These are phyloP conservation scores for Davidsoniella virescens DNA, from an alignment of 2,329 filamentous ascomycete genomes.

Conservation along the genomic window DNA sequence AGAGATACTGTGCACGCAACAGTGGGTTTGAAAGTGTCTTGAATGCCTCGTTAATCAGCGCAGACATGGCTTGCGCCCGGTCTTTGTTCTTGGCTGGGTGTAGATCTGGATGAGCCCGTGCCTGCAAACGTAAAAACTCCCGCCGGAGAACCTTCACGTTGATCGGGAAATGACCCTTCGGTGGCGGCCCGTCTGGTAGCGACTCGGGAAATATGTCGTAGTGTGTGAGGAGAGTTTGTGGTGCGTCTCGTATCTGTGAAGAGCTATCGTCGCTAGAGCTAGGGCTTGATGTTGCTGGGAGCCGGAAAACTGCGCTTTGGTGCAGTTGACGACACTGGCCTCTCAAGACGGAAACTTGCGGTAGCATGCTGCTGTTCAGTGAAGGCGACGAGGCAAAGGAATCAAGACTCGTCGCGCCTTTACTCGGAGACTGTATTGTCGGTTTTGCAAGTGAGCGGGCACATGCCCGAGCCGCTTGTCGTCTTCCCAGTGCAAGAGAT, in stretches of 20 bases:
- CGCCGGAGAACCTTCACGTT: conserved; percentile 52
- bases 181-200: conserved; percentile 62
- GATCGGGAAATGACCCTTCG: conserved; percentile 57
- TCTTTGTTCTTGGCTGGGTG: conserved; percentile 34
- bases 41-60: conserved; percentile 83
- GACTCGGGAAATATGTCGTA: conserved; percentile 81
- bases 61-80: conserved; percentile 59
- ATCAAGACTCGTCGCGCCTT: background rate
- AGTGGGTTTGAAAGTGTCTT: conserved; percentile 67
- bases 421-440: background rate
- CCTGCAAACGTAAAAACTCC: conserved; percentile 78
- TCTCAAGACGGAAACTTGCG: background rate
- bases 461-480: conserved; percentile 2
- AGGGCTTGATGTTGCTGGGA: background rate
- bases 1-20: conserved; percentile 72
- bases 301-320: background rate
- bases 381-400: background rate
- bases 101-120: conserved; percentile 58
- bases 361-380: background rate
- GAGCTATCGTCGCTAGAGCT: background rate
- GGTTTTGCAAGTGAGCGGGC: background rate
- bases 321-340: conserved; percentile 15
- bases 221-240: conserved; percentile 35
- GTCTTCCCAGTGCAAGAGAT: background rate
- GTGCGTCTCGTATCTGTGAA: background rate